These are phyloP conservation scores for Phyllostachys edulis DNA, from an alignment of 176 grass and related monocot species.

Conservation along the genomic window DNA sequence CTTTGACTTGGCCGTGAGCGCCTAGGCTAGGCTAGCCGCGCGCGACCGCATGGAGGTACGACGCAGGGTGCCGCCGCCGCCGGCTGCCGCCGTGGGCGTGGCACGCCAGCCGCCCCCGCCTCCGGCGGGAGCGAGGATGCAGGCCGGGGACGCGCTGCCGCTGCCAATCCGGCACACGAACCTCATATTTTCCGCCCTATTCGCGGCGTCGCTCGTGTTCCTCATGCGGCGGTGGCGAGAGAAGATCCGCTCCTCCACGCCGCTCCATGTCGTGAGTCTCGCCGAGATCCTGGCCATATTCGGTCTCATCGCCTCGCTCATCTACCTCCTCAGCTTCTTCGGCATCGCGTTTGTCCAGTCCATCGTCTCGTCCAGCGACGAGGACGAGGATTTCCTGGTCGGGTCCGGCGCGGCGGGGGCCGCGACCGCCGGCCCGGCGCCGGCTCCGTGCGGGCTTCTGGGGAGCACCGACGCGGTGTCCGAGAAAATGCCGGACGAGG, in stretches of 20 bases:
- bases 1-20: constrained; percentile 5
- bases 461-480: constrained; percentile 27
- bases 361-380: constrained; percentile 76
- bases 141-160: constrained; percentile 78
- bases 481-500: constrained; percentile 73
- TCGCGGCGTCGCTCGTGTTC: constrained; percentile 67
- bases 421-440: neutral
- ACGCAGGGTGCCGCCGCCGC: neutral
- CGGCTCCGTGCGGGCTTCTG: constrained; percentile 37
- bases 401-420: neutral
- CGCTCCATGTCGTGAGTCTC: constrained; percentile 71
- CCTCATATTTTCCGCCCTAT: constrained; percentile 83
- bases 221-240: constrained; percentile 88
- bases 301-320: constrained; percentile 86
- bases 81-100: neutral
- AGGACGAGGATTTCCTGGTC: constrained; percentile 79
- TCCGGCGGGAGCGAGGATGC: constrained; percentile 30
- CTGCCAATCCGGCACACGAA: constrained; percentile 87
- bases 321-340: constrained; percentile 98
- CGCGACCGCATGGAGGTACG: constrained; percentile 38
- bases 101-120: neutral
- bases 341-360: constrained; percentile 97
- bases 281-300: constrained; percentile 80
- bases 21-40: neutral
- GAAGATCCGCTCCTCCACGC: constrained; percentile 85